Evolutionary conservation across 2,329 filamentous ascomycete species (phyloP).

Genomic region (Didymellaceae sp.): DNA sequence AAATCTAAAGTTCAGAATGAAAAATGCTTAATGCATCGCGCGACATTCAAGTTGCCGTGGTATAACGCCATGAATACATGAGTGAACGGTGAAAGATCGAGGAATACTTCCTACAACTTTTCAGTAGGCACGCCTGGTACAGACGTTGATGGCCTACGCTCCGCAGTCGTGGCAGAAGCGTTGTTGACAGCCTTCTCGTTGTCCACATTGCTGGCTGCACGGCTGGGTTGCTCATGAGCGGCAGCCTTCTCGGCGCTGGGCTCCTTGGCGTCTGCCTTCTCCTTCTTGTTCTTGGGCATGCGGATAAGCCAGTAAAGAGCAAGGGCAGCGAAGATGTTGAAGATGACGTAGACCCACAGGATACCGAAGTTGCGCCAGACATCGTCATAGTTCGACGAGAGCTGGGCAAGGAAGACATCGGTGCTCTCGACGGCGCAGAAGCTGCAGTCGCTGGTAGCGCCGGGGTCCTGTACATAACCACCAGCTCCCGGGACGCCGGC

Average conservation of each 20-base stretch:
- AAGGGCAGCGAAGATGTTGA: slow-evolving; percentile 59
- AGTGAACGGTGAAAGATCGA: not conserved
- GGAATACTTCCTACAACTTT: slow-evolving; percentile 17
- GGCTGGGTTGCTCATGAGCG: slow-evolving; percentile 8
- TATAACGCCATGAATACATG: slow-evolving; percentile 1
- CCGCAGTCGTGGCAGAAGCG: slow-evolving; percentile 14
- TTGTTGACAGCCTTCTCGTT: slow-evolving; percentile 19
- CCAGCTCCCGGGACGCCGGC: too few species aligned
- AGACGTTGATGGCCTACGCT: slow-evolving; percentile 21
- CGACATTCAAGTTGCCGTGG: not conserved
- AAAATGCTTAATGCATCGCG: slow-evolving; percentile 1
- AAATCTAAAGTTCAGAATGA: not conserved
- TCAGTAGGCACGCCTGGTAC: slow-evolving; percentile 19
- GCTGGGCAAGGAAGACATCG: slow-evolving; percentile 50
- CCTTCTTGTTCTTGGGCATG: slow-evolving; percentile 59
- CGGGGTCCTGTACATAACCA: slow-evolving; percentile 52
- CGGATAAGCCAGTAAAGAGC: slow-evolving; percentile 61
- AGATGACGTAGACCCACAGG: slow-evolving; percentile 59
- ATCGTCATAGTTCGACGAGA: slow-evolving; percentile 54
- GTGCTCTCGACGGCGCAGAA: slow-evolving; percentile 50
- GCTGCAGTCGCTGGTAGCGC: slow-evolving; percentile 54
- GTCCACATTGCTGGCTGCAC: slow-evolving; percentile 18
- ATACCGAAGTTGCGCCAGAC: slow-evolving; percentile 64
- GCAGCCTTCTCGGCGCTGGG: slow-evolving; percentile 7
- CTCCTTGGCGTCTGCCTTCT: slow-evolving; percentile 30